Conservation (phyloP, 192 early-diverging fungal species). For the Backusella luteola region DNA sequence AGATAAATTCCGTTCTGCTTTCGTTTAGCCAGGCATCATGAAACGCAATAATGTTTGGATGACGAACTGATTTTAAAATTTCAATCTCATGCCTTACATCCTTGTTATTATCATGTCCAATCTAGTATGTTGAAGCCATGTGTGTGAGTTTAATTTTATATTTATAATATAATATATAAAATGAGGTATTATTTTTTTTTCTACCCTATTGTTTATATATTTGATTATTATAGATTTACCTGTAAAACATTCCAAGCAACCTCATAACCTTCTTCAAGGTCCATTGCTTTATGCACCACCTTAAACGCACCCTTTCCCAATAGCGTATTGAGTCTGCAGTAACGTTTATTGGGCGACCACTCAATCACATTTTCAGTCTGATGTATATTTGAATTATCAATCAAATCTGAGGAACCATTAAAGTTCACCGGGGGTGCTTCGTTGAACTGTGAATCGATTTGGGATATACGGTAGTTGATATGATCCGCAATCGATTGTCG, state of each 20-base stretch:
- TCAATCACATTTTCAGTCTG: slow-evolving; percentile 43
- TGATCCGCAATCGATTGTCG: neutral
- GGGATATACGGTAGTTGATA: neutral
- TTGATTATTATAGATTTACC: slow-evolving; percentile 6
- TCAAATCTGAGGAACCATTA: neutral
- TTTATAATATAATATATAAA: neutral
- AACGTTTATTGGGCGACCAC: slow-evolving; percentile 46
- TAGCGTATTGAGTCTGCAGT: slow-evolving; percentile 29
- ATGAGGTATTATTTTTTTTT: neutral
- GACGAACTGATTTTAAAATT: slow-evolving; percentile 60
- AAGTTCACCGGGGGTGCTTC: neutral
- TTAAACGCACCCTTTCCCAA: slow-evolving; percentile 71
- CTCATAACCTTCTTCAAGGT: slow-evolving; percentile 68
- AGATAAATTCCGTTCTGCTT: slow-evolving; percentile 39
- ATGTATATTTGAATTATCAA: neutral
- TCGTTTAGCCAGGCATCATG: slow-evolving; percentile 50
- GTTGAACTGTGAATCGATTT: neutral
- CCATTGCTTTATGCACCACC: slow-evolving; percentile 66
- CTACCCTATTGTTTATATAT: neutral
- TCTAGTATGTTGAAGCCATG: neutral
- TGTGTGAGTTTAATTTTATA: neutral
- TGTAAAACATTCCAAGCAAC: slow-evolving; percentile 63
- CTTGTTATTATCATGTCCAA: slow-evolving; percentile 19
- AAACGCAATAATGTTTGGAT: slow-evolving; percentile 67
- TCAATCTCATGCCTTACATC: slow-evolving; percentile 22